Evolutionary conservation across 345 rosid genomes (phyloP).

Genomic region (Lumnitzera racemosa): DNA sequence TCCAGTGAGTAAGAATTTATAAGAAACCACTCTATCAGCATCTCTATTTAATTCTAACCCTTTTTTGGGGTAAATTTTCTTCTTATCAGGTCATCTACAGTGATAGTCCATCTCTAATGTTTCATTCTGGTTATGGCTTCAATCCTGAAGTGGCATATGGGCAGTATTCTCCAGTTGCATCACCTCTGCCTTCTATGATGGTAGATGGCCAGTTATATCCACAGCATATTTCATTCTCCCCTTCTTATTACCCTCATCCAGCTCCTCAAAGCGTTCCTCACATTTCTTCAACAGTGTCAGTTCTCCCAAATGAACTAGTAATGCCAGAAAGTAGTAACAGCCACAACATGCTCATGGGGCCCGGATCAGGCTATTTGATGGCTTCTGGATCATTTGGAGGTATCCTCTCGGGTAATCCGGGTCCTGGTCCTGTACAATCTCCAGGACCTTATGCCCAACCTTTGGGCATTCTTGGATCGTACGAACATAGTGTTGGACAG

Average conservation of each 20-base stretch:
- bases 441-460: too few relatives aligned
- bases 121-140: slow-evolving; percentile 78
- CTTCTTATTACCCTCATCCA: slow-evolving; percentile 63
- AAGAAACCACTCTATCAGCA: slow-evolving; percentile 8
- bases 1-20: slow-evolving; percentile 36
- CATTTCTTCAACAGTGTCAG: slow-evolving; percentile 55
- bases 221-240: slow-evolving; percentile 63
- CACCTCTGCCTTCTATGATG: slow-evolving; percentile 64
- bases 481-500: slow-evolving; percentile 24
- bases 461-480: slow-evolving; percentile 18
- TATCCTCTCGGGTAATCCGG: too few relatives aligned
- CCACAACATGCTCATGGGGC: slow-evolving; percentile 58
- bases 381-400: slow-evolving; percentile 40
- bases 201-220: slow-evolving; percentile 65
- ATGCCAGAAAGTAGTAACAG: slow-evolving; percentile 50
- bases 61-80: slow-evolving; percentile 5
- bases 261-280: slow-evolving; percentile 66
- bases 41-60: slow-evolving; percentile 2
- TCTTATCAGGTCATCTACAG: slow-evolving; percentile 60
- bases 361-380: slow-evolving; percentile 60
- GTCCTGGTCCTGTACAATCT: too few relatives aligned
- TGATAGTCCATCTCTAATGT: slow-evolving; percentile 65
- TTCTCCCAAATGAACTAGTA: slow-evolving; percentile 58
- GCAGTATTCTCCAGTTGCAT: slow-evolving; percentile 79
- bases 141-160: slow-evolving; percentile 83